Evolutionary conservation across 495 filamentous ascomycete species (phyloP).

Genomic region (Rostrohypoxylon terebratum): DNA sequence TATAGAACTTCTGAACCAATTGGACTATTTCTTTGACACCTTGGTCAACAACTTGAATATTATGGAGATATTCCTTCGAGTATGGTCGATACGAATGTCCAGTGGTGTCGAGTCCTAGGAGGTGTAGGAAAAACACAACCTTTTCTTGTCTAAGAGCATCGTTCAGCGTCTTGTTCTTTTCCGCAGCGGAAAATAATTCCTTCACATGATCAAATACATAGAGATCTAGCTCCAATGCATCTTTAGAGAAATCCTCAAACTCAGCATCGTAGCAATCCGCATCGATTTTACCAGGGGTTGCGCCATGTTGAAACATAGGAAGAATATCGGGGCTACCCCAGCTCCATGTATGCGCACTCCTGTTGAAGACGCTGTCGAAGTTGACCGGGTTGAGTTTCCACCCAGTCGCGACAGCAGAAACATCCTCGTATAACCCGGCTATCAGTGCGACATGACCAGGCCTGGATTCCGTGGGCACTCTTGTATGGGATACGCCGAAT

Average conservation of each 20-base stretch:
- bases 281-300: slow-evolving; percentile 86
- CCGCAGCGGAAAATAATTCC: slow-evolving; percentile 82
- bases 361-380: slow-evolving; percentile 99
- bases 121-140: slow-evolving; percentile 94
- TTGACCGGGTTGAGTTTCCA: slow-evolving; percentile 99
- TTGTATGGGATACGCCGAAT: slow-evolving; percentile 97
- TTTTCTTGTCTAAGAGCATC: slow-evolving; percentile 82
- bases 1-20: slow-evolving; percentile 89
- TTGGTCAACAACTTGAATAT: slow-evolving; percentile 93
- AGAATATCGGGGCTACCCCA: slow-evolving; percentile 99
- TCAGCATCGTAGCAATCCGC: slow-evolving; percentile 85
- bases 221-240: slow-evolving; percentile 82
- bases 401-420: slow-evolving; percentile 95
- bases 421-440: slow-evolving; percentile 97
- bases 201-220: slow-evolving; percentile 98
- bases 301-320: slow-evolving; percentile 96
- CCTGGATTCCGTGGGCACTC: slow-evolving; percentile 96
- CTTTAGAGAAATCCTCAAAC: slow-evolving; percentile 87
- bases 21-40: slow-evolving; percentile 85
- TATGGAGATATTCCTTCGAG: slow-evolving; percentile 93
- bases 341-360: slow-evolving; percentile 96
- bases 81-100: slow-evolving; percentile 92
- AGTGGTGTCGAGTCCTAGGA: slow-evolving; percentile 94
- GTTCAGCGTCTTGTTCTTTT: slow-evolving; percentile 79
- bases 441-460: slow-evolving; percentile 98